These are phyloP conservation scores for Trametes cubensis DNA, from an alignment of 768 basidiomycete species.

Conservation along the genomic window DNA sequence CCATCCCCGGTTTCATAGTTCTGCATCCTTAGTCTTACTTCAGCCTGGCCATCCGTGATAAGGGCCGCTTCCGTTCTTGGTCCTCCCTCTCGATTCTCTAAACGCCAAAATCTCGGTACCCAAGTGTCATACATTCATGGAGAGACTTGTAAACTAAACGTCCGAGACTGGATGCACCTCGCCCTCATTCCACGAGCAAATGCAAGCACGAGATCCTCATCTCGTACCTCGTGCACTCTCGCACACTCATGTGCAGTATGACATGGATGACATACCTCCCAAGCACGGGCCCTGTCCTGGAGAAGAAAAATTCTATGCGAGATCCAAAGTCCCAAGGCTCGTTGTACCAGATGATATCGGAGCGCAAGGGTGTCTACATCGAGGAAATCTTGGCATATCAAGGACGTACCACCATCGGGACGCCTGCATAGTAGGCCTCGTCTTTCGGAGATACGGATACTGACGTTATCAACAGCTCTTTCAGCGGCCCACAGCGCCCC, in stretches of 20 bases:
- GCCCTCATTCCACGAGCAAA: background rate
- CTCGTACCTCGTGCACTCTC: background rate
- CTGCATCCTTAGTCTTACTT: background rate
- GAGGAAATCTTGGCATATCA: background rate
- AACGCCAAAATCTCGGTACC: background rate
- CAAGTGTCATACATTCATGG: constrained; percentile 1
- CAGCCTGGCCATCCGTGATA: background rate
- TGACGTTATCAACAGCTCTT: too few species aligned
- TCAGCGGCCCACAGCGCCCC: too few species aligned
- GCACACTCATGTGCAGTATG: background rate
- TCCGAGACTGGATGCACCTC: background rate
- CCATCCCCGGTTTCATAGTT: background rate
- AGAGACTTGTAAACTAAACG: background rate
- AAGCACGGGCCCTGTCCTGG: background rate
- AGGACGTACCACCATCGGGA: background rate
- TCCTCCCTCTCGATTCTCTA: background rate
- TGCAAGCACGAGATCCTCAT: background rate
- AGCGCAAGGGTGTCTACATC: background rate
- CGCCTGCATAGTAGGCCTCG: too few species aligned
- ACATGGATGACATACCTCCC: background rate
- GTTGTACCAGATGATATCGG: background rate
- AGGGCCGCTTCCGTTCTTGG: background rate
- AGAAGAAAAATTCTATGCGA: background rate
- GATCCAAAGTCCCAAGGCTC: background rate
- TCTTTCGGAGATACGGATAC: too few species aligned